Evolutionary conservation across 345 rosid genomes (phyloP).

Genomic region (Odontarrhena argentea): DNA sequence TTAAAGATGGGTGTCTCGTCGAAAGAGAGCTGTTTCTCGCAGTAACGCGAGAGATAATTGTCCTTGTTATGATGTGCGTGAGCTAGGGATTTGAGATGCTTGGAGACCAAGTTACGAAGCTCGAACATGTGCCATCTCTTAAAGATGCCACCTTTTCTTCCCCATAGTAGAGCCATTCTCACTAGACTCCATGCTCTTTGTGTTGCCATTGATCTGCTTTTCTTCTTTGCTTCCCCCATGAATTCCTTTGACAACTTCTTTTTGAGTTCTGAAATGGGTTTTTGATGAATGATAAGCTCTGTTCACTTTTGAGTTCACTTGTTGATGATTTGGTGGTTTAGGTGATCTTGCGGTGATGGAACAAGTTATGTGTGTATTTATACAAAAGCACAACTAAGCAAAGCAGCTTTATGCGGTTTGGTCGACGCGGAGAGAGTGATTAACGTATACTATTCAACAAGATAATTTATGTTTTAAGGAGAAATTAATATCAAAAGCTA

Average conservation of each 20-base stretch:
- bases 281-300: background rate
- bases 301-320: conserved; percentile 16
- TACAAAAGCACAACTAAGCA: background rate
- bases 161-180: conserved; percentile 64
- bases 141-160: conserved; percentile 74
- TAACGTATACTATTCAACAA: conserved; percentile 8
- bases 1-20: conserved; percentile 76
- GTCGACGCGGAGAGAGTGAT: conserved; percentile 35
- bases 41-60: conserved; percentile 42
- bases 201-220: conserved; percentile 24
- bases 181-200: conserved; percentile 59
- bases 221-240: conserved; percentile 47
- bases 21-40: conserved; percentile 78
- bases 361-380: conserved; percentile 6
- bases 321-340: background rate
- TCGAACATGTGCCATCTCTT: conserved; percentile 58
- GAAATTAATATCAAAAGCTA: background rate
- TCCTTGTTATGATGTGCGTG: conserved; percentile 16
- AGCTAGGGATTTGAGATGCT: conserved; percentile 55
- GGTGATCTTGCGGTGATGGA: conserved; percentile 33
- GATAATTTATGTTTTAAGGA: background rate
- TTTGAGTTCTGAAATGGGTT: background rate
- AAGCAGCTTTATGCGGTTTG: conserved; percentile 23
- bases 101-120: conserved; percentile 52
- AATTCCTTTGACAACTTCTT: background rate